Base-by-base conservation (phyloP, 2,329 filamentous ascomycete genomes). In the Neurospora sp. region DNA sequence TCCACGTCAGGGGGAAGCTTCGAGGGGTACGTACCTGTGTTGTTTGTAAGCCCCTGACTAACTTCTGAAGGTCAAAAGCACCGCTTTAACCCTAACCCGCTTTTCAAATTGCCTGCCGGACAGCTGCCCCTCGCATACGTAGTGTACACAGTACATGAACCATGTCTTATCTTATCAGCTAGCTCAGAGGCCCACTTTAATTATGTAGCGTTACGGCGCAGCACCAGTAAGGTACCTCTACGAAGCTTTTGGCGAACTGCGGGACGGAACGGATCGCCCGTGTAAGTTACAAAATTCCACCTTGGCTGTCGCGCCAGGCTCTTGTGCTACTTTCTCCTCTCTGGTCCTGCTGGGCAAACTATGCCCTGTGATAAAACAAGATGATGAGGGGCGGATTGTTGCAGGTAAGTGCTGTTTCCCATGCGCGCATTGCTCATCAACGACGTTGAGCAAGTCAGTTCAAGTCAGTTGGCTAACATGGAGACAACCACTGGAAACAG, bases 331-430 rank as follows among this genome's bases (percentile, higher is more conserved):
- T 40, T 57, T 66, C 28, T 23, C 37, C 37, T 67, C 37, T 67
- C 52, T 68, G 67, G 23, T 28, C 15, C 43, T 37, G 17, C n/a
- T 17, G 23, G 67, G 33, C 69, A 68, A 69, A 71, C 73, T 67
- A 75, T 75, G 74, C 72, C 71, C 70, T 66, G 46, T 67, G 38
- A 67, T 36, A 67, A 67, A 67, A 69, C 68, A 74, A 40, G 72
- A 84, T 84, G 82, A 80, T 84, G 71, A 81, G 81, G 78, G 78
- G 79, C 74, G 79, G 79, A 72, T 71, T 78, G 74, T 80, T 78
- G 75, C 79, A 80, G 79, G 83, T 83, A 73, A 71, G 77, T 70
- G 5, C 28, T 19, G 23, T 36, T 17, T 38, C 19, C 67, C 43
- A 6, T 57, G 46, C 23, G 46, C 23, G 23, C 46, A 57, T 57